Percentiles rank a stretch among this genome's conserved stretches.
These are phyloP conservation scores for Kodamaea restingae DNA, from an alignment of 805 yeast genomes.

Conservation along the genomic window DNA sequence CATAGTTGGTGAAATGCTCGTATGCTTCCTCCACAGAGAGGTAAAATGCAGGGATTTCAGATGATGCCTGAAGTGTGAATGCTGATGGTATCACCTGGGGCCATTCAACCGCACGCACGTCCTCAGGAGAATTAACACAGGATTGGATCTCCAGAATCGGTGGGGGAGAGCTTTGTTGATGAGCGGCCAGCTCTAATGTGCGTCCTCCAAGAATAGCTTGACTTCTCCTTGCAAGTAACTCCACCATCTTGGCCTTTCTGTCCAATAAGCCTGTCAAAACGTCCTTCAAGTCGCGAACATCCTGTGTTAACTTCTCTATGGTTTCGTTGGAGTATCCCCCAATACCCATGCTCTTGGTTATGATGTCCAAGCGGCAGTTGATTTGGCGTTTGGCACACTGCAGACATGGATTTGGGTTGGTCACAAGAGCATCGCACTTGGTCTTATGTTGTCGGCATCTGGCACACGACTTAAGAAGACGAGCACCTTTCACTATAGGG, in stretches of 20 bases:
- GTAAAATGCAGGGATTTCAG: conserved; percentile 7
- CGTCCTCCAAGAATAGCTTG: conserved; percentile 1
- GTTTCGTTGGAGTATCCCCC: conserved; percentile 23
- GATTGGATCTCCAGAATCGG: conserved; percentile 13
- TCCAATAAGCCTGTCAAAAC: conserved; percentile 23
- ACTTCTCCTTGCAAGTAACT: conserved; percentile 12
- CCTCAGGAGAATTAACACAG: conserved; percentile 12
- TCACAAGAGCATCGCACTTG: conserved; percentile 53
- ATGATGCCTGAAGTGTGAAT: neutral
- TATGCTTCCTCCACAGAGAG: conserved; percentile 12
- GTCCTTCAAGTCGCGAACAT: conserved; percentile 21
- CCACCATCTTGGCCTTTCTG: conserved; percentile 17
- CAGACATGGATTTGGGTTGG: conserved; percentile 54
- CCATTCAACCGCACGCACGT: neutral
- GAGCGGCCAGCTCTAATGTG: neutral
- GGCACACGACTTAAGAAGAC: conserved; percentile 48
- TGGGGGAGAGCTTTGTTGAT: conserved; percentile 8
- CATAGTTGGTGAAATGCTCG: conserved; percentile 21
- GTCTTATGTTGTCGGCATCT: conserved; percentile 66
- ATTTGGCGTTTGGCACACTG: conserved; percentile 51
- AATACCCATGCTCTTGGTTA: conserved; percentile 16
- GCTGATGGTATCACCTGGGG: neutral
- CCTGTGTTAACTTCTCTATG: conserved; percentile 22
- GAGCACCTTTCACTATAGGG: conserved; percentile 10
- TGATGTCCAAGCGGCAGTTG: conserved; percentile 52